A percentile compares a stretch with the other conserved stretches of the same genome.
phyloP scores from a whole-genome alignment of 176 grass and related monocot species.

The Aegilops sharonensis region DNA sequence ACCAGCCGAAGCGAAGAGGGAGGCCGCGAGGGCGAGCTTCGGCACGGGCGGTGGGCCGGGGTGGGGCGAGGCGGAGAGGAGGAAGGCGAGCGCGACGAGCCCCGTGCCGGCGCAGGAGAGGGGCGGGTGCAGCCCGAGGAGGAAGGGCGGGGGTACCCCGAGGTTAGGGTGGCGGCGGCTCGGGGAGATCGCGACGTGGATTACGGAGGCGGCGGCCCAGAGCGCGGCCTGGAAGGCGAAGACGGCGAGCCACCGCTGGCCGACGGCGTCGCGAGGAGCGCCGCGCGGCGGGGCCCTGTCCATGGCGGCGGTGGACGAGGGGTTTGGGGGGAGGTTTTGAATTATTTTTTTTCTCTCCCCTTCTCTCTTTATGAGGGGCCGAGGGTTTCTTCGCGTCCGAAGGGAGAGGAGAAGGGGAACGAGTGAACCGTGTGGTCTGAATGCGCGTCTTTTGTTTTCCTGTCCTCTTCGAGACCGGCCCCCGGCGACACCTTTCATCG shows the following conservation, averaged over 20 bases:
- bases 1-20: constrained; percentile 27
- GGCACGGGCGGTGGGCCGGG: constrained; percentile 33
- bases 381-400: background rate
- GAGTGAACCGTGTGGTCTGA: background rate
- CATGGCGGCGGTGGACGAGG: constrained; percentile 39
- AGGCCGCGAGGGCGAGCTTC: constrained; percentile 32
- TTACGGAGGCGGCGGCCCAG: constrained; percentile 28
- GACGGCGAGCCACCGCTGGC: constrained; percentile 54
- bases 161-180: constrained; percentile 28
- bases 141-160: constrained; percentile 29
- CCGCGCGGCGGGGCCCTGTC: constrained; percentile 41
- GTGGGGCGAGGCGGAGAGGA: constrained; percentile 47
- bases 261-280: constrained; percentile 45
- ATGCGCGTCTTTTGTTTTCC: background rate
- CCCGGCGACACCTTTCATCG: background rate
- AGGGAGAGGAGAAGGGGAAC: background rate
- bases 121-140: constrained; percentile 48
- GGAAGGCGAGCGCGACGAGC: constrained; percentile 62
- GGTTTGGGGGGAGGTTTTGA: constrained; percentile 47
- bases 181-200: constrained; percentile 39
- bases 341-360: background rate
- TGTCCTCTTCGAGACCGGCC: background rate
- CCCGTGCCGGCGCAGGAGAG: constrained; percentile 46
- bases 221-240: constrained; percentile 39
- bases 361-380: background rate